phyloP scores from a whole-genome alignment of 352 stramenopile species.

The Blastocystis sp. region DNA sequence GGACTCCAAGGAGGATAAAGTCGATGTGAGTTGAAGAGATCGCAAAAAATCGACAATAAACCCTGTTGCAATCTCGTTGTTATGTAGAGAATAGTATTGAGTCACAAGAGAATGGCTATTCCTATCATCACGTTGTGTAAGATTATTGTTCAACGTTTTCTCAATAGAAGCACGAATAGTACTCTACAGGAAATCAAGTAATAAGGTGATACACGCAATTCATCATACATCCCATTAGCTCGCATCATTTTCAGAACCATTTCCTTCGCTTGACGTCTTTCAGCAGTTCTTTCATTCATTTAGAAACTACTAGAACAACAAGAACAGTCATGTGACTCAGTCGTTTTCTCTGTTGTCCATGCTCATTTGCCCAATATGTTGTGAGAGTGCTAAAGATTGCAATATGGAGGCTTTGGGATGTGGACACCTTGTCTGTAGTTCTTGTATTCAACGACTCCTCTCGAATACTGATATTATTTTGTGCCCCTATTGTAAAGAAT shows the following conservation, averaged over 20 bases:
- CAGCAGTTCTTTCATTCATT: neutral
- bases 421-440: conserved; percentile 22
- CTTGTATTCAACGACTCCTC: neutral
- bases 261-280: conserved; percentile 25
- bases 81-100: neutral
- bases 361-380: conserved; percentile 32
- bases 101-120: neutral
- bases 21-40: neutral
- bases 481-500: conserved; percentile 48
- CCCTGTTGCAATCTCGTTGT: conserved; percentile 25
- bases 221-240: conserved; percentile 17
- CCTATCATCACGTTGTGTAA: neutral
- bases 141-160: neutral
- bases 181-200: neutral
- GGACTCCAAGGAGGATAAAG: neutral
- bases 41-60: conserved; percentile 38
- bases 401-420: conserved; percentile 15
- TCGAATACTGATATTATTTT: neutral
- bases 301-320: neutral
- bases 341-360: neutral
- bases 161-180: neutral
- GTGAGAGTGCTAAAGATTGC: neutral
- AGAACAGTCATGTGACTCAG: neutral
- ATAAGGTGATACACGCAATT: conserved; percentile 2
- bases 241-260: neutral